Conservation (phyloP, 2,329 filamentous ascomycete genomes). For the Aspergillus pseudotamarii region DNA sequence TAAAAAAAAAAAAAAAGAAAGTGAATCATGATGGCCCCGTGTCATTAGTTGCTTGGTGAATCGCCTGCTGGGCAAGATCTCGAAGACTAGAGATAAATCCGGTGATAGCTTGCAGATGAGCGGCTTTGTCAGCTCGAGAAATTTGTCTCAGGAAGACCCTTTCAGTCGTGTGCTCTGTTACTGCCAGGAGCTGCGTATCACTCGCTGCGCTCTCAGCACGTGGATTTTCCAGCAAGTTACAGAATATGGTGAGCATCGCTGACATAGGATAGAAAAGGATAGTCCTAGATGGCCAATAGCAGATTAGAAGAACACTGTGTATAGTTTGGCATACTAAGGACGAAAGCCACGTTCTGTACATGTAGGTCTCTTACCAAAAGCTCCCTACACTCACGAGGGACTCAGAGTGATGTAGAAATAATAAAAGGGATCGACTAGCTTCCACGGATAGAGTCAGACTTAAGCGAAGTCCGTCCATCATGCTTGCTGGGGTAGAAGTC, state of each 20-base stretch:
- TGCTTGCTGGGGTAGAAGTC: constrained; percentile 17
- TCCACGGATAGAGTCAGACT: constrained; percentile 53
- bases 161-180: background rate
- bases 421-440: constrained; percentile 53
- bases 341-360: background rate
- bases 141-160: background rate
- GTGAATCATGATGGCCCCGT: too few relatives aligned
- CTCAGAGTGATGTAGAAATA: constrained; percentile 37
- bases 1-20: too few relatives aligned
- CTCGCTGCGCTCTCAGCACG: background rate
- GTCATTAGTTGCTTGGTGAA: background rate
- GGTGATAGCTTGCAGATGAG: background rate
- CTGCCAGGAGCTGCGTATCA: background rate
- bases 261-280: constrained; percentile 53
- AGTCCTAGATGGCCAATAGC: background rate
- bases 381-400: background rate
- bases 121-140: background rate
- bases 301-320: too few relatives aligned
- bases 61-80: background rate
- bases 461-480: constrained; percentile 48
- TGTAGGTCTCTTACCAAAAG: background rate
- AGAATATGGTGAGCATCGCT: constrained; percentile 53
- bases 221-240: constrained; percentile 51
- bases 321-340: background rate
- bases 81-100: background rate